Evolutionary conservation across 2,329 filamentous ascomycete species (phyloP), one percentile per base, ranked within the genome.

Genomic region (Fusarium paranaense): DNA sequence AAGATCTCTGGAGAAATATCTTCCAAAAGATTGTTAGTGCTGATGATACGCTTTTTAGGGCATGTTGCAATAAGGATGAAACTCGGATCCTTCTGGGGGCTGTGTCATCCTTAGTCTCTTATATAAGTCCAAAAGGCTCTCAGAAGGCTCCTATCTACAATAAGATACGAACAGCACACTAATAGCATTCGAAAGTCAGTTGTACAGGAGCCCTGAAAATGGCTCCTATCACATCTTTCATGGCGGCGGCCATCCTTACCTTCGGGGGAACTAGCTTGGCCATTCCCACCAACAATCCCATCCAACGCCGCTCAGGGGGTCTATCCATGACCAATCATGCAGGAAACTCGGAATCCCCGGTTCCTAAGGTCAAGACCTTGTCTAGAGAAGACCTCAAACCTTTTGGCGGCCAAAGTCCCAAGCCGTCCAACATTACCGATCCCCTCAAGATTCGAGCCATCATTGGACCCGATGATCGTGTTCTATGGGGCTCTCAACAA

Each of bases 381-480:
- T 38, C 64, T 1, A 7, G 45, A 13, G 18, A 16, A 5, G 5
- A 40, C 1, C 47, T 72, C 6, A n/a, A 42, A 3, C 2, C 11
- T 1, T 61, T 62, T 11, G 2, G 13, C 0, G 30, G 40, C 2
- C 22, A 1, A 20, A 7, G 6, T 4, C 56, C 47, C 3, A 47
- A 33, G 7, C 32, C 65, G 16, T 30, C 33, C 9, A 54, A 30
- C 9, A 45, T 38, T 5, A 33, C 27, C n/a, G 37, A 57, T 11
- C 38, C 61, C 20, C 50, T 16, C 11, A 9, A 40, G 10, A 35
- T 37, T 3, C 67, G 59, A 4, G 30, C 10, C 7, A 35, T 57
- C 6, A 30, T 62, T 7, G 27, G 59, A 5, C 10, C 32, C 7
- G 68, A 71, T 20, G 30, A 71, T 14, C 70, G 69, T 13, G 9